Base-by-base conservation (phyloP, 2,329 filamentous ascomycete species). In the Fusarium continuum region DNA sequence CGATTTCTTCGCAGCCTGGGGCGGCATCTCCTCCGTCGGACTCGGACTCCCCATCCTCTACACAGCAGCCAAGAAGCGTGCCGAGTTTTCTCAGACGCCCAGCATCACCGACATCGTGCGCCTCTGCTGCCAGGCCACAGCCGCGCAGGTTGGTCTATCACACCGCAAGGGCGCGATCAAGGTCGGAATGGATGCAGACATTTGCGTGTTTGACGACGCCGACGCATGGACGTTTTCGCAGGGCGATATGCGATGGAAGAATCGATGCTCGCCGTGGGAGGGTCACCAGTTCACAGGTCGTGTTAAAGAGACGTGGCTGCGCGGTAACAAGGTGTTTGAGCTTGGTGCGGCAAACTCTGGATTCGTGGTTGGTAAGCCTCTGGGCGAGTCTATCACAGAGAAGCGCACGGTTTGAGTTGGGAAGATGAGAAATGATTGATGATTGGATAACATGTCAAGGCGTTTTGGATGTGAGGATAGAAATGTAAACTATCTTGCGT, bases 1-100 rank as follows among this genome's bases (percentile, higher is more conserved):
- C 31, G 92, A 98, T 78, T 98, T 99, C 83, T 95, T 98, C 78
- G 88, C 90, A 5, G 93, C 93, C 1, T 99, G 95, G 95, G 95
- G 95, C 49, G 95, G 95, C 13, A 97, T 99, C 72, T 94, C 91
- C 5, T 95, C 91, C 5, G 94, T 99, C 16, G 95, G 95, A 0
- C 85, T 99, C 2, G 95, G 95, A 1, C 83, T 99, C 5, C 92
- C 92, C 5, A 97, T 99, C 65, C 83, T 99, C 6, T 90, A 93
- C 87, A 93, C 92, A 0, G 88, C 92, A 38, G 84, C 91, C 26
- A 81, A 83, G 73, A 83, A 86, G 62, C 84, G 91, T 34, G 79
- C 85, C 36, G 77, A 83, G 26, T 75, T 80, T 8, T 77, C 78
- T 67, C 76, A 73, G 65, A 77, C 74, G 44, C 84, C 76, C 0